Base-by-base conservation (phyloP, 2,329 filamentous ascomycete species). In the Didymella lethalis region DNA sequence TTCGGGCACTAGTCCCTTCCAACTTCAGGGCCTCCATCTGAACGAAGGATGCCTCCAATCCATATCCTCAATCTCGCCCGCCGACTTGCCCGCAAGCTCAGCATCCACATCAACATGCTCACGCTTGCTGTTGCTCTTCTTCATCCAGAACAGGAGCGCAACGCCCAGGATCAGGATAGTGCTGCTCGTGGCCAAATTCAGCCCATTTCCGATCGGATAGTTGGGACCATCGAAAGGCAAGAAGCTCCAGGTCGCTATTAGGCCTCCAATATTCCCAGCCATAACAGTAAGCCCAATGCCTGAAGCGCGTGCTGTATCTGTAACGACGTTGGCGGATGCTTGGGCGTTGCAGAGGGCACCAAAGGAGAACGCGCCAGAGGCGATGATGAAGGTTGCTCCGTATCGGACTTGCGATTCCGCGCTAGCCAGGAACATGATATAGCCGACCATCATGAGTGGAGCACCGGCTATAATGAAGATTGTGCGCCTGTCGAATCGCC, bases 221-320 rank as follows among this genome's bases (percentile, higher is more conserved):
- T 91, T 75, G 0, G 89, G 89, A 0, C 67, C 84, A 68, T 91
- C 89, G 64, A 78, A 85, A 0, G 84, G 83, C 16, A 90, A 67
- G 75, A 88, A 90, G 1, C 81, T 83, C 87, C 88, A 90, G 0
- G 86, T 88, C 1, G 85, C 83, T 57, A 90, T 82, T 32, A 91
- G 73, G 0, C 89, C 90, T 2, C 90, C 90, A n/a, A 91, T 71
- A 54, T 91, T 91, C 28, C 89, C 90, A 25, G 90, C 78, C 88
- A 91, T 18, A 1, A 18, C 18, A 18, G 18, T 18, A 18, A 18
- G 18, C 18, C 18, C 18, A 18, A 18, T 18, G 18, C 18, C 18
- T 18, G 18, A 83, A 10, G 85, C 86, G 14, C 89, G 83, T 0
- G 89, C 87, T 0, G 89, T 90, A 65, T 92, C 90, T 4, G 86